Base-by-base conservation (phyloP, 2,329 filamentous ascomycete genomes). In the Aphanocladium album region DNA sequence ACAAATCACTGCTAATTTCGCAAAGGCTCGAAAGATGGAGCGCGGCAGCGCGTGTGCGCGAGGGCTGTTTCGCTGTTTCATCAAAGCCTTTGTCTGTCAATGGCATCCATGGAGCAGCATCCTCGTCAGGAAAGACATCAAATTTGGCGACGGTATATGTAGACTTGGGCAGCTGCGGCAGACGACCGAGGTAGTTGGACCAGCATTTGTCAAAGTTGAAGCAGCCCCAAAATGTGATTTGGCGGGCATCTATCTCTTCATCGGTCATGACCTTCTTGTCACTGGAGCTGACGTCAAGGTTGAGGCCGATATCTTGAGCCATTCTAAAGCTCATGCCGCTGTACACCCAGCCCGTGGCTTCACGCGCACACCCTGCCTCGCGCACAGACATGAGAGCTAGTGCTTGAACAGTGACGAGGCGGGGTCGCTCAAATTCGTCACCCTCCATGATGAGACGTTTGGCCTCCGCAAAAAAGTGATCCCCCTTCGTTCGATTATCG, bases 161-260 rank as follows among this genome's bases (percentile, higher is more conserved):
- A 33, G 86, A 86, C 46, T 85, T 87, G 0, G 91, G 88, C 12
- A 98, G 79, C 72, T 97, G 93, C 12, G 95, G 93, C 63, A 97
- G 80, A 47, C 95, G 88, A 52, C 95, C 93, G 27, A 98, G 83
- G 68, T 98, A 98, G 72, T 97, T 98, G 54, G 93, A 96, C 93
- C 93, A 98, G 73, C 91, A 96, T 81, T 97, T 98, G 78, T 99
- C 95, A 72, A 98, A 96, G n/a, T 96, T 77, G 73, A 95, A 98
- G 72, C 93, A 97, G 7, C 95, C 95, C 95, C 95, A 98, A 70
- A 97, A 98, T 0, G 95, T 98, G 46, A 98, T 88, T 57, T 90
- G 83, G 43, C 95, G 83, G 2, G 92, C 93, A 74, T 99, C 95
- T 43, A 96, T 84, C 72, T 97, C 93, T 51, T 89, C 83, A 61